Evolutionary conservation across 83 land plant genomes (phyloP).

Genomic region (Larix sibirica): DNA sequence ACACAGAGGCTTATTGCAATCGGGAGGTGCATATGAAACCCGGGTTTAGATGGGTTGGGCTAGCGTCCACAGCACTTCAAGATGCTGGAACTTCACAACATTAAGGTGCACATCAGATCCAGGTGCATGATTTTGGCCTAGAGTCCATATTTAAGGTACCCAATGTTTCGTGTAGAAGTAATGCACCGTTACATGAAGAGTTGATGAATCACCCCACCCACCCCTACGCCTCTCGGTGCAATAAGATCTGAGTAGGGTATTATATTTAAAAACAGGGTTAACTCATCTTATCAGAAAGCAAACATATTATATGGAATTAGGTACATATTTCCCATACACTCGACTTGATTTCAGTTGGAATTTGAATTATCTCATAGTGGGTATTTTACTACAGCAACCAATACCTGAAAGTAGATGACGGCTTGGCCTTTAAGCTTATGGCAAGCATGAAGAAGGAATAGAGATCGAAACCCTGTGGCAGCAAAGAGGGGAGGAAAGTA

Average conservation of each 20-base stretch:
- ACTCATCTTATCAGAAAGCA: background rate
- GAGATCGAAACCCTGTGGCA: background rate
- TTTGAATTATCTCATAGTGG: slow-evolving; percentile 1
- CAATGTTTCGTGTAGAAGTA: too few relatives aligned
- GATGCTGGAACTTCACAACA: too few relatives aligned
- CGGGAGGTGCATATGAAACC: too few relatives aligned
- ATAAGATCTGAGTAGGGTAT: background rate
- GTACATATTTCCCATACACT: background rate
- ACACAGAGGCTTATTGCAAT: too few relatives aligned
- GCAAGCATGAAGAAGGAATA: background rate
- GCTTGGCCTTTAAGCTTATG: background rate
- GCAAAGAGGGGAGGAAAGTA: background rate
- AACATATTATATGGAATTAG: background rate
- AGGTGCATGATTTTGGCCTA: too few relatives aligned
- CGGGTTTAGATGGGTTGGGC: too few relatives aligned
- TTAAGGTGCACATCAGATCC: too few relatives aligned
- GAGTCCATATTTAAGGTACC: too few relatives aligned
- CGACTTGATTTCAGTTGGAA: slow-evolving; percentile 17
- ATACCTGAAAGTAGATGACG: background rate
- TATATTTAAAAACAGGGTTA: background rate
- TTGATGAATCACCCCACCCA: too few relatives aligned
- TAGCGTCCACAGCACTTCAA: too few relatives aligned
- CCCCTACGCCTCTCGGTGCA: too few relatives aligned
- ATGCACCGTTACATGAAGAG: too few relatives aligned
- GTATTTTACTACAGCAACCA: background rate